A percentile compares a stretch with the other conserved stretches of the same genome.
These are phyloP conservation scores for Termitomyces sp. DNA, from an alignment of 768 basidiomycete species.

Conservation along the genomic window DNA sequence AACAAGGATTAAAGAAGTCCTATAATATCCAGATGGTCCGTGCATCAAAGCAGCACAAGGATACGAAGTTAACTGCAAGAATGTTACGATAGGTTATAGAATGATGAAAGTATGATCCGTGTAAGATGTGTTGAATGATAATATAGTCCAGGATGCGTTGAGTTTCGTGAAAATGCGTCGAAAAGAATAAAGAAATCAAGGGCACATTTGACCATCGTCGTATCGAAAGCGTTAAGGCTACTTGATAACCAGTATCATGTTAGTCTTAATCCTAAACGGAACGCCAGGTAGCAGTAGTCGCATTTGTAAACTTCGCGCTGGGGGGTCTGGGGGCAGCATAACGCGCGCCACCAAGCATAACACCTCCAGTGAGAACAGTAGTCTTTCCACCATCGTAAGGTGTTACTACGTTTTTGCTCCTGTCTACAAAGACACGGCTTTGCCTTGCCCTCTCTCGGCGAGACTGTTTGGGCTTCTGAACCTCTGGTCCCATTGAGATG, in stretches of 20 bases:
- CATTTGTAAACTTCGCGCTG: constrained; percentile 22
- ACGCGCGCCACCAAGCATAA: constrained; percentile 66
- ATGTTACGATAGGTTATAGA: constrained; percentile 6
- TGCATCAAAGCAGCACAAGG: constrained; percentile 7
- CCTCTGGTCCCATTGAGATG: constrained; percentile 13
- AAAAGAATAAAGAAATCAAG: constrained; percentile 10
- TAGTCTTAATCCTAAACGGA: constrained; percentile 32
- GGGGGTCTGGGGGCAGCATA: constrained; percentile 20
- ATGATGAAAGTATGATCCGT: neutral
- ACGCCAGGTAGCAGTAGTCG: constrained; percentile 49
- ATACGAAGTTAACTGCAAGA: neutral
- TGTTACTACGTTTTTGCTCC: constrained; percentile 71
- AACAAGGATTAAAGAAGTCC: constrained; percentile 5
- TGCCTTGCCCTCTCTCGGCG: constrained; percentile 67
- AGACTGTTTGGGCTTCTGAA: constrained; percentile 41
- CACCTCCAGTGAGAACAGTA: constrained; percentile 80
- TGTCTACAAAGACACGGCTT: constrained; percentile 69
- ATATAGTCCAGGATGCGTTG: constrained; percentile 6
- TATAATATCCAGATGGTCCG: constrained; percentile 9
- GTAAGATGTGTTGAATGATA: constrained; percentile 4
- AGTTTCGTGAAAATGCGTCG: constrained; percentile 14
- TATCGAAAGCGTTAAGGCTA: constrained; percentile 12
- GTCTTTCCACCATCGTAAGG: constrained; percentile 88
- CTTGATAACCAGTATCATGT: constrained; percentile 10
- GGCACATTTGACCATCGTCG: constrained; percentile 2